These are phyloP conservation scores for Lolium perenne DNA, from an alignment of 176 grass and related monocot species.

Conservation along the genomic window DNA sequence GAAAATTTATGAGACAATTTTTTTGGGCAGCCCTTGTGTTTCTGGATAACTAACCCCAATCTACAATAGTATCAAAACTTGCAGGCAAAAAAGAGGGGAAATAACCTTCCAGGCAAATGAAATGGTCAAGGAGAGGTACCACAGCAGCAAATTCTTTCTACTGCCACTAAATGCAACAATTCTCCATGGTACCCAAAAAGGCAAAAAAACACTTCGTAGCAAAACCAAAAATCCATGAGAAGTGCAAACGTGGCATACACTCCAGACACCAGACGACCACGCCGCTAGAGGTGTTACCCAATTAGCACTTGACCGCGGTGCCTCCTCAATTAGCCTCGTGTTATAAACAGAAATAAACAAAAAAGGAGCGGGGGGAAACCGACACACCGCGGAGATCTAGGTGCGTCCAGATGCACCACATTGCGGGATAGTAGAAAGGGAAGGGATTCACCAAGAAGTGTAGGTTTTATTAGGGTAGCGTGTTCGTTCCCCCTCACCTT, in stretches of 20 bases:
- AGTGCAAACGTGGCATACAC: neutral
- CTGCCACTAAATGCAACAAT: neutral
- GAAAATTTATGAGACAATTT: neutral
- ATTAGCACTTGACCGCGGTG: neutral
- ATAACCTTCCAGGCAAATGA: neutral
- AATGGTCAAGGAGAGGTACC: neutral
- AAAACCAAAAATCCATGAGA: neutral
- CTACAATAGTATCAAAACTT: neutral
- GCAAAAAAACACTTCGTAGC: neutral
- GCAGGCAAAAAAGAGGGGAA: neutral
- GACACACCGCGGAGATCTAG: conserved; percentile 7
- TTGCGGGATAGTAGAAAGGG: neutral
- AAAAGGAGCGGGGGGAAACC: neutral
- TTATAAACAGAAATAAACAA: neutral
- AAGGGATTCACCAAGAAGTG: neutral
- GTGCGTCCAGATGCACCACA: neutral
- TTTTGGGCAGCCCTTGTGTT: neutral
- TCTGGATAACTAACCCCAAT: neutral
- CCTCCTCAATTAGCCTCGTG: neutral
- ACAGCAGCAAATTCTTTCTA: neutral
- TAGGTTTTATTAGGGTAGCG: neutral
- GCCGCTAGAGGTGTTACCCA: neutral
- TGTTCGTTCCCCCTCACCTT: conserved; percentile 51
- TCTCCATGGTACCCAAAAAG: neutral
- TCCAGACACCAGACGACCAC: neutral